These are phyloP conservation scores for Fusarium sp. DNA, from an alignment of 2,329 filamentous ascomycete genomes.

Conservation along the genomic window DNA sequence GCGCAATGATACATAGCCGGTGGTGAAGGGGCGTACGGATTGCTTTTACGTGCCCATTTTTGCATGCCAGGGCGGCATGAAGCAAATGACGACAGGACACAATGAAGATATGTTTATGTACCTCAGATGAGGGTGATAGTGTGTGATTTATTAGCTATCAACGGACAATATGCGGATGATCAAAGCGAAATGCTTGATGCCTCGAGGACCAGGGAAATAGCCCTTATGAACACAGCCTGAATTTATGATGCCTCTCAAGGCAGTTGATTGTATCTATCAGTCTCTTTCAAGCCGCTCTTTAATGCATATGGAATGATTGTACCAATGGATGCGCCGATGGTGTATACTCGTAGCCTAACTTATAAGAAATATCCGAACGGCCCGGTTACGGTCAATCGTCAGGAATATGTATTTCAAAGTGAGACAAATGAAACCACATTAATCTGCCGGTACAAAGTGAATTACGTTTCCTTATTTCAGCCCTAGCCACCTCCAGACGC, in stretches of 20 bases:
- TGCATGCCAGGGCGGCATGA: constrained; percentile 17
- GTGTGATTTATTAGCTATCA: constrained; percentile 29
- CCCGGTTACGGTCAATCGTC: no score
- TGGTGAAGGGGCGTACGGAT: constrained; percentile 48
- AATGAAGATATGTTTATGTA: constrained; percentile 38
- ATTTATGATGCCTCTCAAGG: constrained; percentile 12
- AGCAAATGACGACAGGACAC: constrained; percentile 30
- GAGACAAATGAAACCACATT: no score
- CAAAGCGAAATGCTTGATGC: constrained; percentile 34
- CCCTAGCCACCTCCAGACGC: background rate
- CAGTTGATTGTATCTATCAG: background rate
- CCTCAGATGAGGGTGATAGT: constrained; percentile 27
- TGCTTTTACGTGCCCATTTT: constrained; percentile 27
- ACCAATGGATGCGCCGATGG: no score
- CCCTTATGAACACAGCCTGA: constrained; percentile 21
- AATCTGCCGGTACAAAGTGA: no score
- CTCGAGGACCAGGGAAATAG: constrained; percentile 20
- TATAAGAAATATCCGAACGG: no score
- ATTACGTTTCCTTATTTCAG: background rate
- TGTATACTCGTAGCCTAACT: no score
- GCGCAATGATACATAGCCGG: constrained; percentile 43
- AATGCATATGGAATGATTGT: no score
- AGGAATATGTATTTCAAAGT: no score
- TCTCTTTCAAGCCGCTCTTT: background rate
- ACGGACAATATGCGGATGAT: constrained; percentile 33